A percentile compares a stretch with the other conserved stretches of the same genome.
Evolutionary conservation across 495 filamentous ascomycete genomes (phyloP).

Genomic region (Margaritispora aquatica): DNA sequence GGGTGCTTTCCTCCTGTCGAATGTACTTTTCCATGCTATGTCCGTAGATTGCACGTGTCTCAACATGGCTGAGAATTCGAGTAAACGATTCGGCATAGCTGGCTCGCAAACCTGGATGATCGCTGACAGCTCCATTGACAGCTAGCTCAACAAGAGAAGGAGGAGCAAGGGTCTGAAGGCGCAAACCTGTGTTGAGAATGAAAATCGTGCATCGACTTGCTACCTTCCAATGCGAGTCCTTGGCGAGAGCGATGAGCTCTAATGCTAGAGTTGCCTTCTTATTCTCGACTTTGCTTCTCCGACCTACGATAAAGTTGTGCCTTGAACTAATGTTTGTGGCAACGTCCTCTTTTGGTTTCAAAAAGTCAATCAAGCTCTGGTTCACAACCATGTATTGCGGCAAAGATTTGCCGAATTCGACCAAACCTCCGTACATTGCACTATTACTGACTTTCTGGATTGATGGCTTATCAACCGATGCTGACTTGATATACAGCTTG

Average conservation of each 20-base stretch:
- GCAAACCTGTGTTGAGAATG: conserved; percentile 77
- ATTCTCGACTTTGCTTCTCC: conserved; percentile 67
- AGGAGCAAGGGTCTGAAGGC: conserved; percentile 82
- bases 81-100: conserved; percentile 77
- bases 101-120: conserved; percentile 77
- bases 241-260: conserved; percentile 72
- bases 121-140: conserved; percentile 76
- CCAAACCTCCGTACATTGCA: conserved; percentile 70
- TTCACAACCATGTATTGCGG: conserved; percentile 87
- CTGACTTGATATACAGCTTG: conserved; percentile 81
- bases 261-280: conserved; percentile 76
- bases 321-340: conserved; percentile 56
- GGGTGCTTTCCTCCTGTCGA: conserved; percentile 63
- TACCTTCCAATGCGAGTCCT: conserved; percentile 90
- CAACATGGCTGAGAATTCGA: conserved; percentile 72
- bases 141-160: conserved; percentile 79
- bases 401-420: conserved; percentile 83
- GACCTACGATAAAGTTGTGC: conserved; percentile 61
- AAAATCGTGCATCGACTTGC: conserved; percentile 83
- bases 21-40: conserved; percentile 86
- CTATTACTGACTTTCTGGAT: conserved; percentile 84
- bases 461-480: conserved; percentile 84
- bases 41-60: conserved; percentile 75
- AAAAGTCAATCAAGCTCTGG: conserved; percentile 59
- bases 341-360: conserved; percentile 61